Percentiles rank a stretch among this genome's conserved stretches.
These are phyloP conservation scores for Penicillium cataractarum DNA, from an alignment of 495 filamentous ascomycete genomes.

Conservation along the genomic window DNA sequence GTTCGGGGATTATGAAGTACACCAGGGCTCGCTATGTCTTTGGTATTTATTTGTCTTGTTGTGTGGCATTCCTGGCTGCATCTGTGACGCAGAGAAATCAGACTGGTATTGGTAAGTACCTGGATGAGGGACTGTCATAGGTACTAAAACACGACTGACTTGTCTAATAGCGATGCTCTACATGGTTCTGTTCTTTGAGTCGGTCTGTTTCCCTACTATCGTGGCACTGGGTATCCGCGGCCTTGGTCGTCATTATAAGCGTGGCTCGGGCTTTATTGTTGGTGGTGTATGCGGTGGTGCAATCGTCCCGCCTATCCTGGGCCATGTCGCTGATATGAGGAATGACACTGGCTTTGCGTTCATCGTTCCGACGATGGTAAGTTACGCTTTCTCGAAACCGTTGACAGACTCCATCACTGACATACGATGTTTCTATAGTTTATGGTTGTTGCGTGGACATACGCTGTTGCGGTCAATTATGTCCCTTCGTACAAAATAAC, in stretches of 20 bases:
- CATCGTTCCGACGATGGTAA: constrained; percentile 61
- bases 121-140: background rate
- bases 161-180: constrained; percentile 48
- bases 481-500: constrained; percentile 59
- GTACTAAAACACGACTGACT: background rate
- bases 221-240: constrained; percentile 63
- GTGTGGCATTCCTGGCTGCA: constrained; percentile 46
- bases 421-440: constrained; percentile 25
- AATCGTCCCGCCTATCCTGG: constrained; percentile 53
- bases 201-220: constrained; percentile 65
- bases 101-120: constrained; percentile 47
- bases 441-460: constrained; percentile 60
- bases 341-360: constrained; percentile 54
- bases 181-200: constrained; percentile 63
- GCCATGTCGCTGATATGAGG: constrained; percentile 51
- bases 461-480: constrained; percentile 66
- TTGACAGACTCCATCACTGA: background rate
- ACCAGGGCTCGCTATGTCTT: constrained; percentile 56
- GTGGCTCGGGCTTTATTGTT: constrained; percentile 60
- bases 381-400: background rate
- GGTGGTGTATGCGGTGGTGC: constrained; percentile 61
- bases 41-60: constrained; percentile 41
- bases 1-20: constrained; percentile 55
- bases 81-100: constrained; percentile 39
- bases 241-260: constrained; percentile 62